These are phyloP conservation scores for Coemansia nantahalensis DNA, from an alignment of 192 early-diverging fungal genomes.

Conservation along the genomic window DNA sequence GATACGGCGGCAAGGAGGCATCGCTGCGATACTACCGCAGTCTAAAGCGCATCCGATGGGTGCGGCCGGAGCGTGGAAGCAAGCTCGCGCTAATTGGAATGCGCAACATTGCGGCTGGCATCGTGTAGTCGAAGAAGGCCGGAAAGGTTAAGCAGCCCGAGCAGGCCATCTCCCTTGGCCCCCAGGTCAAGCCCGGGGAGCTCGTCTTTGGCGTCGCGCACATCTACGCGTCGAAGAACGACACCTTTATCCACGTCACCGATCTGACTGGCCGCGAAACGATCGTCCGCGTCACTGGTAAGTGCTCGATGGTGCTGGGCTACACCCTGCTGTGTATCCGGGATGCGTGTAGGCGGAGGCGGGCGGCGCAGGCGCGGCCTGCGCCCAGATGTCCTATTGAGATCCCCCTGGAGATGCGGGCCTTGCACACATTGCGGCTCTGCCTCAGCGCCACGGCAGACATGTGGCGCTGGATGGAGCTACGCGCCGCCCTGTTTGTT, in stretches of 20 bases:
- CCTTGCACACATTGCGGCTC: neutral
- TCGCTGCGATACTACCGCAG: no score
- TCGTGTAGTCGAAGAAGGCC: conserved; percentile 64
- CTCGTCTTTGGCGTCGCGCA: conserved; percentile 99
- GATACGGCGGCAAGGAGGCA: no score
- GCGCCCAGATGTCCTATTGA: conserved; percentile 30
- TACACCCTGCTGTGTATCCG: no score
- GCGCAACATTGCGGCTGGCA: conserved; percentile 16
- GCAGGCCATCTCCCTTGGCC: conserved; percentile 93
- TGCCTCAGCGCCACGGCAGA: no score
- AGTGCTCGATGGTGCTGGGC: no score
- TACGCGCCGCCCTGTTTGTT: neutral
- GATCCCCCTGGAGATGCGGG: conserved; percentile 47
- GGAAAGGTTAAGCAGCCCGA: conserved; percentile 74
- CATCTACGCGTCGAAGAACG: conserved; percentile 99
- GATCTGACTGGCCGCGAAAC: conserved; percentile 99
- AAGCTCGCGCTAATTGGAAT: no score
- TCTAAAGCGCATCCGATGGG: no score
- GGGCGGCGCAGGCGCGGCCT: conserved; percentile 12
- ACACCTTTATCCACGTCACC: conserved; percentile 99
- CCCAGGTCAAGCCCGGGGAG: conserved; percentile 96
- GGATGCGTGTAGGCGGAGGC: no score
- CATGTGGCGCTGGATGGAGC: neutral
- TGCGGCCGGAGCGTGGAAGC: no score
- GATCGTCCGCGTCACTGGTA: conserved; percentile 97